Conservation (phyloP, 768 basidiomycete species). For the Hirschioporus abietinus region DNA sequence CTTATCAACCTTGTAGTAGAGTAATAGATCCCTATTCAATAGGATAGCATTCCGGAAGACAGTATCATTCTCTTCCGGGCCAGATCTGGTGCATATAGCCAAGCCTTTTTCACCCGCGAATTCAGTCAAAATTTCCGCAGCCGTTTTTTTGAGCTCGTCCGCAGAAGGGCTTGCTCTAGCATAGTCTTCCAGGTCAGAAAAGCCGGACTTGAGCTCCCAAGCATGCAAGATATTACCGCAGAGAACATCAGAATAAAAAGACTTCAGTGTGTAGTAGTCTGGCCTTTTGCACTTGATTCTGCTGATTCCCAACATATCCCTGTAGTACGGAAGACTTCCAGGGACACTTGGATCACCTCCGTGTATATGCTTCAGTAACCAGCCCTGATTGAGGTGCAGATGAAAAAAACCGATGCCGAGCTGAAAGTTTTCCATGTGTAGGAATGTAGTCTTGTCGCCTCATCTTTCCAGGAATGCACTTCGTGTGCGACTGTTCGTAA, state of each 20-base stretch:
- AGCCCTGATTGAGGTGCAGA: not conserved
- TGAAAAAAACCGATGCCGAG: not conserved
- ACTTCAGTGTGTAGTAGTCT: not conserved
- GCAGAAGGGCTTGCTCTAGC: not conserved
- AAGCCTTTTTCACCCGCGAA: not conserved
- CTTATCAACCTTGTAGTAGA: not conserved
- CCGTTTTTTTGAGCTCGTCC: not conserved
- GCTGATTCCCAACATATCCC: not conserved
- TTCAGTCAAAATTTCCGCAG: not conserved
- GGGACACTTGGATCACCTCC: not conserved
- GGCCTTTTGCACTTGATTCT: not conserved
- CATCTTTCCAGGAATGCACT: not conserved
- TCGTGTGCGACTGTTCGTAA: conserved; percentile 1
- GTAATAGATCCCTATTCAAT: not conserved
- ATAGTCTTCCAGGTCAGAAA: not conserved
- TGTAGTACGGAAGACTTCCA: not conserved
- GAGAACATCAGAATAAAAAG: not conserved
- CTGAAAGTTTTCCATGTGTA: conserved; percentile 1
- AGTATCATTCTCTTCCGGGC: not conserved
- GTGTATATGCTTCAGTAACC: not conserved
- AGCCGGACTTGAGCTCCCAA: not conserved
- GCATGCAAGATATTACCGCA: not conserved
- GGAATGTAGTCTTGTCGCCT: not conserved
- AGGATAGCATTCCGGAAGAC: not conserved
- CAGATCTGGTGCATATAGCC: not conserved